Evolutionary conservation across 2,329 filamentous ascomycete genomes (phyloP).

Genomic region (Cryphonectria nitschkei): DNA sequence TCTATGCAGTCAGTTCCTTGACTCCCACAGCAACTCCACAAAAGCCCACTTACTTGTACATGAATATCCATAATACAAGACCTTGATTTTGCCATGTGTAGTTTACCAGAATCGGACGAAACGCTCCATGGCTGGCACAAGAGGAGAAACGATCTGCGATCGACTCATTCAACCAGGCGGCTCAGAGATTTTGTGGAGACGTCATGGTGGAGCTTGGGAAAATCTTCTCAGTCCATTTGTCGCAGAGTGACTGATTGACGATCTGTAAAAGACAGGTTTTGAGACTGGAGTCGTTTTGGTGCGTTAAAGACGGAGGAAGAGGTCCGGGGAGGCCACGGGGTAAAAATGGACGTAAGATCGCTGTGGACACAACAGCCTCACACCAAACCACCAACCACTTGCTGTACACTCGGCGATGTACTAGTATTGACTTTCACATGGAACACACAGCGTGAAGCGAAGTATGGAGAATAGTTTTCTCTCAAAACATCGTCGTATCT

Average conservation of each 20-base stretch:
- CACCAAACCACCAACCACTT: neutral
- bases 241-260: neutral
- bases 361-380: neutral
- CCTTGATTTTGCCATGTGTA: neutral
- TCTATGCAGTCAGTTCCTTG: neutral
- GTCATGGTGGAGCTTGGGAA: conserved; percentile 5
- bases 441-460: neutral
- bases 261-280: neutral
- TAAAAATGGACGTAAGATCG: neutral
- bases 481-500: neutral
- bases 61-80: neutral
- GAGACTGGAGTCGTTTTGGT: neutral
- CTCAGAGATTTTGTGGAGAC: conserved; percentile 10
- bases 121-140: conserved; percentile 6
- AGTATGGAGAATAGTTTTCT: neutral
- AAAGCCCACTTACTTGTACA: neutral
- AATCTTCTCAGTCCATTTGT: neutral
- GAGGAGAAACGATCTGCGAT: conserved; percentile 3
- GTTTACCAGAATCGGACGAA: neutral
- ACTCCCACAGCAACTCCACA: neutral
- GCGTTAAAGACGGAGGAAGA: conserved; percentile 1
- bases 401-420: neutral
- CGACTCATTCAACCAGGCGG: neutral
- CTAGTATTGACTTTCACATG: neutral
- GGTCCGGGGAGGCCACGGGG: neutral